Evolutionary conservation across 305 asterid genomes (phyloP), one percentile per base, ranked within the genome.

Genomic region (Plantago coronopus): DNA sequence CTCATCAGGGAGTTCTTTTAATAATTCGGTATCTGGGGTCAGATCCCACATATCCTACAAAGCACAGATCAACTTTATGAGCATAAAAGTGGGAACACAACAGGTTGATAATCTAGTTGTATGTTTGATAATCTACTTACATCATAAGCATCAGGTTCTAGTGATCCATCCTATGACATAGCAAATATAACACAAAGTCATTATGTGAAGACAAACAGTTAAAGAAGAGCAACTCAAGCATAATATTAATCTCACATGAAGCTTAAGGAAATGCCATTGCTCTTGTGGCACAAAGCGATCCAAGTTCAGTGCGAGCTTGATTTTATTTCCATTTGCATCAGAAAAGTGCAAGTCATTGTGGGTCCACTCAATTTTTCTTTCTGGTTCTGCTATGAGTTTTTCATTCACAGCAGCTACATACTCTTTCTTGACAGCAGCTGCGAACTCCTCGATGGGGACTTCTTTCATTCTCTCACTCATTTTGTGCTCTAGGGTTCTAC

Each of bases 31-130:
- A 65, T 78, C 86, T 0, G 95, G 97, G 3, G 95, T 86, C 21
- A 89, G 82, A 69, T 89, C 94, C 97, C 97, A 89, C 97, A 86
- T 89, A 66, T 79, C 88, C 97, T 89, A 70, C 64, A 66, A 54
- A 46, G 43, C 67, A 49, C 48, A 62, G 12, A 37, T 54, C 23
- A 44, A 56, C n/a, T 9, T 14, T 47, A 65, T 21, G 51, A 54
- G 53, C 51, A 67, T 34, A 53, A n/a, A 20, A 17, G 31, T 53
- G 56, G 57, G 31, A 65, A 61, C 22, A 16, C 23, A 37, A 60
- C 13, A 38, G 2, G 3, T 8, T 9, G 43, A 21, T 20, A 34
- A 38, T 38, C 44, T 1, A 9, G 44, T 38, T 38, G 1, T 12
- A 54, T 43, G 64, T 37, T 63, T 34, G 55, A 18, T n/a, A 4